Evolutionary conservation across 2,329 filamentous ascomycete genomes (phyloP).

Genomic region (Calonectria honghensis): DNA sequence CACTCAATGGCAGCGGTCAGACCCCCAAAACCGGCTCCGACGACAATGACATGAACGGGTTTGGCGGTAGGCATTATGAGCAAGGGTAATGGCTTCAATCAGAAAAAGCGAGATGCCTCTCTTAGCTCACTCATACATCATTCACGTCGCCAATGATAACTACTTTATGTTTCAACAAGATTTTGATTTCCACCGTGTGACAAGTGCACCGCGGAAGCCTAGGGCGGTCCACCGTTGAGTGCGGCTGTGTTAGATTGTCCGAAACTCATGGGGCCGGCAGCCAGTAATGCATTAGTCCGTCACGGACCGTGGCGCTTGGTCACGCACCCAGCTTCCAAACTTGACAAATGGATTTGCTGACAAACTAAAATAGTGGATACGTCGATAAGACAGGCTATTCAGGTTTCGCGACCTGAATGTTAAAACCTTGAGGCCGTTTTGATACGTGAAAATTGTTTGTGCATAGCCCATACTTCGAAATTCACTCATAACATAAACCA

Average conservation of each 20-base stretch:
- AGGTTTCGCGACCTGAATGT: too few species aligned
- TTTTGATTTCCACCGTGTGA: too few species aligned
- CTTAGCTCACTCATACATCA: too few species aligned
- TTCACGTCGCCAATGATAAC: too few species aligned
- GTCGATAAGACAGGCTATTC: too few species aligned
- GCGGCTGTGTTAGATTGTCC: not conserved
- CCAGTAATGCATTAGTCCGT: constrained; percentile 4
- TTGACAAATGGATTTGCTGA: too few species aligned
- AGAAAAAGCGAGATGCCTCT: too few species aligned
- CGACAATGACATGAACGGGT: constrained; percentile 4
- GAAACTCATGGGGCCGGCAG: not conserved
- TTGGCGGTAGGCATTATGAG: not conserved
- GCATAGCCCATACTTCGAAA: not conserved
- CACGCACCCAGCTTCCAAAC: too few species aligned
- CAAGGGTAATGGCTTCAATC: not conserved
- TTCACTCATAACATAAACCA: too few species aligned
- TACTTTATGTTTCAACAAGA: not conserved
- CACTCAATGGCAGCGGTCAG: constrained; percentile 8
- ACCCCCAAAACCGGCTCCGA: constrained; percentile 9
- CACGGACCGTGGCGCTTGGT: not conserved
- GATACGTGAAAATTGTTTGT: not conserved
- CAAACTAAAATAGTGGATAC: too few species aligned
- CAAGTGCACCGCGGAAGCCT: too few species aligned
- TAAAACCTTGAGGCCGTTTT: too few species aligned
- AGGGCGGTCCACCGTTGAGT: not conserved